Evolutionary conservation across 352 stramenopile genomes (phyloP), one percentile per base, ranked within the genome.

Genomic region (Peronospora belbahrii): DNA sequence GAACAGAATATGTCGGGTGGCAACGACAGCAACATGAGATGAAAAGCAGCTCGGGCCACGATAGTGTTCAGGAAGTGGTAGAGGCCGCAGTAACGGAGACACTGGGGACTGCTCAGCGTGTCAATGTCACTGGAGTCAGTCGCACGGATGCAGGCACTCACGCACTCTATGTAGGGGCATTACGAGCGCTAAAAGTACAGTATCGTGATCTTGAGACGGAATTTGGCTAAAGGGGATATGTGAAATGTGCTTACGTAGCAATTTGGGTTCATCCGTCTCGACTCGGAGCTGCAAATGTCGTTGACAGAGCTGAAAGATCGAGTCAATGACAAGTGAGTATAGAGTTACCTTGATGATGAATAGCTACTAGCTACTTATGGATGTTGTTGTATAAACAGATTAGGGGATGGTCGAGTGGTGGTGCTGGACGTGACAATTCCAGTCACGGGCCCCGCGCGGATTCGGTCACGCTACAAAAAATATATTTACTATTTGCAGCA

Each of bases 401-500:
- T 88, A 7, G 67, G 54, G 0, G 39, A 22, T 5, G 63, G 63
- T 5, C 56, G 52, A 7, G 65, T 94, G 14, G 59, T 74, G 7
- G 60, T 88, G 4, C 68, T 85, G 9, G 47, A 43, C 0, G 64
- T 91, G 10, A 68, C 44, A 14, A 50, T 55, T 1, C 53, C 51
- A 6, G 54, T 49, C 11, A 60, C 51, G n/a, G 42, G 59, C 22
- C 70, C 68, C 2, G 67, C 67, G 23, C 77, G 79, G 18, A 87
- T 88, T 50, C 80, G 79, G 4, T 90, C 82, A 27, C 70, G 69
- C 15, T 86, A 80, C 69, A 94, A 94, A 49, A 88, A 90, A 63
- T 94, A 94, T 55, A 66, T 94, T 31, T 94, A 94, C 70, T 94
- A 94, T 59, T 69, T 94, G 59, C 79, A 94, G 44, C 82, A 94